A percentile compares a stretch with the other conserved stretches of the same genome.
Conservation (phyloP, 768 basidiomycete genomes). For the Lactifluus subvellereus region DNA sequence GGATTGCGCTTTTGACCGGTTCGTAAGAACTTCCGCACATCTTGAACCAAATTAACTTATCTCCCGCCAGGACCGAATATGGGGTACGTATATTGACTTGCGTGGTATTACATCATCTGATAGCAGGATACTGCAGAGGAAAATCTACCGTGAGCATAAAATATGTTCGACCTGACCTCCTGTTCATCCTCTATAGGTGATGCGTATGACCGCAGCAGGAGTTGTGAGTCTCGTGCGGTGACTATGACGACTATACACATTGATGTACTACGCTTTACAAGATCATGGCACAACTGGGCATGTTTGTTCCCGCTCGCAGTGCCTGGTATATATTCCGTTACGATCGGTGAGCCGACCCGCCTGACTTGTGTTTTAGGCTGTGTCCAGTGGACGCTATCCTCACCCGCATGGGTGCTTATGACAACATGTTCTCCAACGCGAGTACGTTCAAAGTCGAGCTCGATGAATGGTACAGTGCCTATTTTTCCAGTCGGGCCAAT, state of each 20-base stretch:
- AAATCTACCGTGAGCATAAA: conserved; percentile 60
- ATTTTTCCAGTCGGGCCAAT: background rate
- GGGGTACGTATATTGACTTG: conserved; percentile 52
- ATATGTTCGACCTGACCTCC: background rate
- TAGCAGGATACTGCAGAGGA: conserved; percentile 39
- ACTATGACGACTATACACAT: background rate
- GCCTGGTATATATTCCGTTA: conserved; percentile 51
- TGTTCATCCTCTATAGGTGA: conserved; percentile 41
- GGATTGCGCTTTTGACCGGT: conserved; percentile 85
- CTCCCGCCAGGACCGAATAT: conserved; percentile 64
- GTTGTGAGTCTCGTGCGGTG: conserved; percentile 46
- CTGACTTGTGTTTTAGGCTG: conserved; percentile 41
- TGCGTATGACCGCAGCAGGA: conserved; percentile 95
- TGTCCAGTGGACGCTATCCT: conserved; percentile 88
- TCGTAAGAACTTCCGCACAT: conserved; percentile 25
- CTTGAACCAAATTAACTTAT: background rate
- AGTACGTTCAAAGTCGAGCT: conserved; percentile 99
- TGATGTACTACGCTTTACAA: conserved; percentile 25
- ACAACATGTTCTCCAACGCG: conserved; percentile 91
- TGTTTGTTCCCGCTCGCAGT: conserved; percentile 82
- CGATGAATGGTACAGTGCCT: conserved; percentile 76
- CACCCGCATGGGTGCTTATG: conserved; percentile 98
- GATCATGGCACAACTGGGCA: conserved; percentile 94
- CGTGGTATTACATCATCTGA: background rate
- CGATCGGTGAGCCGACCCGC: background rate